These are phyloP conservation scores for Carex parvula DNA, from an alignment of 176 grass and related monocot species.

Conservation along the genomic window DNA sequence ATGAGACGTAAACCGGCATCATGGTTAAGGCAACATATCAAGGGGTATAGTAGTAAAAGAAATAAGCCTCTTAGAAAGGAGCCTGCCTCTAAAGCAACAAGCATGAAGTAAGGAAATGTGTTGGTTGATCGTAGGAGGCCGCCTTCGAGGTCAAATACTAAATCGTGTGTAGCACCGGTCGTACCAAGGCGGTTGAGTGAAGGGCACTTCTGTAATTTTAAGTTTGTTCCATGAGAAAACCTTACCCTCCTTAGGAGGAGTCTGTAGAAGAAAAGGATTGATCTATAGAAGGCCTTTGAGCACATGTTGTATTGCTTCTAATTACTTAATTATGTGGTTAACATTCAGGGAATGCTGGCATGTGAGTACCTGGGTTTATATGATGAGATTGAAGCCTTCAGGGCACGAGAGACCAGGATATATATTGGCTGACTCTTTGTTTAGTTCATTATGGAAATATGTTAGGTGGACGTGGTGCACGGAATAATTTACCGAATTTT, in stretches of 20 bases:
- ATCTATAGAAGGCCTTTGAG: slow-evolving; percentile 40
- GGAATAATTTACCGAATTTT: not conserved
- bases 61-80: slow-evolving; percentile 51
- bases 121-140: slow-evolving; percentile 43
- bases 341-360: slow-evolving; percentile 4
- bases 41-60: slow-evolving; percentile 53
- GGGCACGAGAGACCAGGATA: not conserved
- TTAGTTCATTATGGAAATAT: not conserved
- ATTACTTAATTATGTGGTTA: not conserved
- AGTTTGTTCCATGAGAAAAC: slow-evolving; percentile 20
- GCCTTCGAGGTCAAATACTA: slow-evolving; percentile 45
- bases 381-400: not conserved
- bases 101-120: slow-evolving; percentile 89
- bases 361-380: not conserved
- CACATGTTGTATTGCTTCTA: slow-evolving; percentile 29
- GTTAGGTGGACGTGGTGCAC: not conserved
- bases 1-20: slow-evolving; percentile 36
- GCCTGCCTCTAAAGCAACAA: slow-evolving; percentile 68
- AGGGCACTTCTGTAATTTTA: not conserved
- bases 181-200: slow-evolving; percentile 8
- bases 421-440: slow-evolving; percentile 3
- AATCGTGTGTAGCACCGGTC: not conserved
- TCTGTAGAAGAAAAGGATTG: slow-evolving; percentile 36
- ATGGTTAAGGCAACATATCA: slow-evolving; percentile 32
- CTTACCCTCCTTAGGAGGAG: slow-evolving; percentile 41